phyloP scores from a whole-genome alignment of 495 filamentous ascomycete genomes.

The Hypoxylon perforatum region DNA sequence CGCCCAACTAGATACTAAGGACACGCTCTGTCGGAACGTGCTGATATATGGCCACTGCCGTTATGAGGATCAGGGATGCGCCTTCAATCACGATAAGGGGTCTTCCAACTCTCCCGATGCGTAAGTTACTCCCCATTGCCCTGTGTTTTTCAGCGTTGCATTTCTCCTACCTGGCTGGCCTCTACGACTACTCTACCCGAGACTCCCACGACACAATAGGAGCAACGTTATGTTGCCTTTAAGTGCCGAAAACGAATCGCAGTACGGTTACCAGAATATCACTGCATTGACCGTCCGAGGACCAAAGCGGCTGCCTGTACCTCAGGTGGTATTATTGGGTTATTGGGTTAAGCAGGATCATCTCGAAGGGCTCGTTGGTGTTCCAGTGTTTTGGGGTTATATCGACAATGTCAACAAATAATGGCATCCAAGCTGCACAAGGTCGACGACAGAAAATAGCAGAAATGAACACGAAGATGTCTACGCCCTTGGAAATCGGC shows the following conservation, averaged over 20 bases:
- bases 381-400: neutral
- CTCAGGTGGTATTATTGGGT: neutral
- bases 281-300: constrained; percentile 10
- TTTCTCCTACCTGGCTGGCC: constrained; percentile 8
- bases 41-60: constrained; percentile 94
- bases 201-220: constrained; percentile 10
- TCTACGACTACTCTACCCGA: constrained; percentile 14
- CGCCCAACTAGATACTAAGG: constrained; percentile 67
- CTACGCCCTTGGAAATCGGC: too few species aligned
- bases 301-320: neutral
- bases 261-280: constrained; percentile 9
- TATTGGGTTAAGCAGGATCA: neutral
- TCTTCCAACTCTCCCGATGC: constrained; percentile 61
- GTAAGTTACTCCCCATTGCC: constrained; percentile 57
- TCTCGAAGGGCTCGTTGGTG: neutral
- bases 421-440: neutral
- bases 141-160: neutral
- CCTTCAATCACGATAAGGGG: constrained; percentile 87
- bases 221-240: constrained; percentile 7
- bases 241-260: neutral
- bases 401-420: neutral
- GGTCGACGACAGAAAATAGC: too few species aligned
- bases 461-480: too few species aligned
- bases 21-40: constrained; percentile 91
- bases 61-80: constrained; percentile 90